Evolutionary conservation across 768 basidiomycete genomes (phyloP).

Genomic region (Kwoniella sp.): DNA sequence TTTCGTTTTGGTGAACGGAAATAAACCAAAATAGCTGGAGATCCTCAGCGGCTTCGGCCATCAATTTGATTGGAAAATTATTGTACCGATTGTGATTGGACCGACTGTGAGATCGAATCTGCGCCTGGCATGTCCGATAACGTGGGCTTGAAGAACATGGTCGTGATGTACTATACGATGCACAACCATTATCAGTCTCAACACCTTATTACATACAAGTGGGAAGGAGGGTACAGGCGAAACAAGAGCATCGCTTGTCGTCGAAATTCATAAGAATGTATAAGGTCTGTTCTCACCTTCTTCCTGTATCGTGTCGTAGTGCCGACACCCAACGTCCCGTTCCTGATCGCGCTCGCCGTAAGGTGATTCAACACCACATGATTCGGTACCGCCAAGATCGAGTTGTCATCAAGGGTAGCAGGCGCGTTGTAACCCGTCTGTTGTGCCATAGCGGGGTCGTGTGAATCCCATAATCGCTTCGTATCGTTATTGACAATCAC

Average conservation of each 20-base stretch:
- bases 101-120: conserved; percentile 1
- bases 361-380: conserved; percentile 94
- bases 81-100: conserved; percentile 3
- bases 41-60: too few relatives aligned
- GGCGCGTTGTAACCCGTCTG: conserved; percentile 17
- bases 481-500: conserved; percentile 74
- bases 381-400: conserved; percentile 85
- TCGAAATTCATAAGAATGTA: too few relatives aligned
- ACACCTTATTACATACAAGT: too few relatives aligned
- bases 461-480: conserved; percentile 35
- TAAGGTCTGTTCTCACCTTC: too few relatives aligned
- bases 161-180: conserved; percentile 72
- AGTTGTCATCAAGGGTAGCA: conserved; percentile 70
- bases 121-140: conserved; percentile 26
- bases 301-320: conserved; percentile 87
- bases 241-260: too few relatives aligned
- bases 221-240: too few relatives aligned
- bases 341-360: conserved; percentile 90
- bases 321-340: conserved; percentile 88
- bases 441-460: conserved; percentile 28
- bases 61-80: too few relatives aligned
- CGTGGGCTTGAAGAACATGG: conserved; percentile 74
- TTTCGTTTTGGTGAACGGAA: too few relatives aligned
- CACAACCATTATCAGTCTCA: conserved; percentile 12
- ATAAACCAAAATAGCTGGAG: too few relatives aligned